Evolutionary conservation across 2,329 filamentous ascomycete species (phyloP).

Genomic region (Ophiosphaerella korrae): DNA sequence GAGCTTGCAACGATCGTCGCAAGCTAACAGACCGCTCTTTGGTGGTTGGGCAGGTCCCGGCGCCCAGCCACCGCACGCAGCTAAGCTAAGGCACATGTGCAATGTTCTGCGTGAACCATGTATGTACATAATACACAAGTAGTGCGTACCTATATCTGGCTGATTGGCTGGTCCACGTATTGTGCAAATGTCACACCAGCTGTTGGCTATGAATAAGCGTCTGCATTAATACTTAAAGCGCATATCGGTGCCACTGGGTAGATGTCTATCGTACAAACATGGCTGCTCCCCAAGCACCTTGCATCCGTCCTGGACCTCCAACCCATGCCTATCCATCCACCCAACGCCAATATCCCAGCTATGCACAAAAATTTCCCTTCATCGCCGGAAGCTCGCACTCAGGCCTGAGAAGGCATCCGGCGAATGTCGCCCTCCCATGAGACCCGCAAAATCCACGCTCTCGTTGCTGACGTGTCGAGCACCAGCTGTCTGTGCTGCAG

Average conservation of each 20-base stretch:
- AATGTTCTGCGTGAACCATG: constrained; percentile 29
- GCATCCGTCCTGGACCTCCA: neutral
- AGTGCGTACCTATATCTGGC: too few species aligned
- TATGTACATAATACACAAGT: too few species aligned
- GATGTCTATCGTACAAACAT: neutral
- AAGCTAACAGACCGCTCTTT: constrained; percentile 26
- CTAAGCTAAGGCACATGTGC: constrained; percentile 11
- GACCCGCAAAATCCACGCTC: constrained; percentile 67
- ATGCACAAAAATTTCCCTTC: constrained; percentile 3
- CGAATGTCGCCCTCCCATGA: constrained; percentile 72
- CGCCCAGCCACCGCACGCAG: constrained; percentile 7
- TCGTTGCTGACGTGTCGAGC: constrained; percentile 66
- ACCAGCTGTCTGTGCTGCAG: constrained; percentile 26
- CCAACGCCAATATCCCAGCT: neutral
- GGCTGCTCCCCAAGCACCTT: neutral
- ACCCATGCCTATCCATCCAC: neutral
- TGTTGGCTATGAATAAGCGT: neutral
- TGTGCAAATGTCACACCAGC: neutral
- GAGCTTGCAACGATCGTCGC: constrained; percentile 24
- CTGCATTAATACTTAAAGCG: too few species aligned
- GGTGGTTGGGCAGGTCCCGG: constrained; percentile 13
- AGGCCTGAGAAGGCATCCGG: constrained; percentile 80
- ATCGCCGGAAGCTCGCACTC: constrained; percentile 59
- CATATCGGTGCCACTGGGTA: too few species aligned
- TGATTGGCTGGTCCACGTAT: neutral